Conservation (phyloP, 1,139 yeast species). For the Lodderomyces theae region DNA sequence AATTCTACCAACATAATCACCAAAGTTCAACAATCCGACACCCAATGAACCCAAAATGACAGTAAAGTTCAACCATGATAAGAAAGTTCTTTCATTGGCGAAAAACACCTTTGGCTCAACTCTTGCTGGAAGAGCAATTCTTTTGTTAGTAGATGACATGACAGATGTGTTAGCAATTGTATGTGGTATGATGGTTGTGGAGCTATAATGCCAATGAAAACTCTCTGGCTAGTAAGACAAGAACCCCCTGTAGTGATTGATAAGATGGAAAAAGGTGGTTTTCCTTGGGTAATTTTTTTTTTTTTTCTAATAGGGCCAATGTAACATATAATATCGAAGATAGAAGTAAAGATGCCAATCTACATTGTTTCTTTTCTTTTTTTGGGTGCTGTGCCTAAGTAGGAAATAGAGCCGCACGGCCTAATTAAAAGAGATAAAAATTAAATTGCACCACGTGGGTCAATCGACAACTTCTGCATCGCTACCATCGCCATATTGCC, state of each 20-base stretch:
- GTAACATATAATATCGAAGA: too few species aligned
- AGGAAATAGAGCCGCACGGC: not conserved
- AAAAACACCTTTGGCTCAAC: conserved; percentile 98
- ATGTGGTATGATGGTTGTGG: too few species aligned
- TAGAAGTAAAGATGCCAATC: too few species aligned
- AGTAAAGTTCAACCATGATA: conserved; percentile 97
- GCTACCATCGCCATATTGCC: not conserved
- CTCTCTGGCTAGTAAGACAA: too few species aligned
- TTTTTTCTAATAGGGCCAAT: not conserved
- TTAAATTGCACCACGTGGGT: too few species aligned
- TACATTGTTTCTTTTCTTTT: too few species aligned
- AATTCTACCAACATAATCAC: conserved; percentile 88
- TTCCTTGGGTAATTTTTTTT: not conserved
- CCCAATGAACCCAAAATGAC: conserved; percentile 96
- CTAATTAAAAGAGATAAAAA: too few species aligned
- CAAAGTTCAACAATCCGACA: conserved; percentile 91
- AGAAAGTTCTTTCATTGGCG: conserved; percentile 97
- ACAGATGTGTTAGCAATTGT: too few species aligned
- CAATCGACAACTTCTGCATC: not conserved
- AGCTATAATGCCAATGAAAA: too few species aligned
- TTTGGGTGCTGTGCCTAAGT: too few species aligned
- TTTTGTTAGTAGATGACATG: conserved; percentile 48
- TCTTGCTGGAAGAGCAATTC: conserved; percentile 96
- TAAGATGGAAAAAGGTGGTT: too few species aligned
- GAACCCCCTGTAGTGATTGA: too few species aligned